Percentiles rank a stretch among this genome's conserved stretches.
These are phyloP conservation scores for Daldinia sp. DNA, from an alignment of 2,329 filamentous ascomycete species.

Conservation along the genomic window DNA sequence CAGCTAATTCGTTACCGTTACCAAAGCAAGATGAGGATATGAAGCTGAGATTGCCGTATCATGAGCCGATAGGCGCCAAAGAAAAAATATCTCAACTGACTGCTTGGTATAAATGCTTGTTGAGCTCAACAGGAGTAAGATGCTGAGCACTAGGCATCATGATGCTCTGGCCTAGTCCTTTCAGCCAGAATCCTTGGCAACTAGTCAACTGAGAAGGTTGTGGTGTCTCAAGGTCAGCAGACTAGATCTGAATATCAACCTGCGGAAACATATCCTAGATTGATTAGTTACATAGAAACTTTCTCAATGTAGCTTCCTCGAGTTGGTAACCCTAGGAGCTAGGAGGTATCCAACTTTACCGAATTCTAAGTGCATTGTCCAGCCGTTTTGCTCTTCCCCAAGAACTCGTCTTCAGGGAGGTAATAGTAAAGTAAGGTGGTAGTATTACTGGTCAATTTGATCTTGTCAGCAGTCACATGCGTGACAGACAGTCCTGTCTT, in stretches of 20 bases:
- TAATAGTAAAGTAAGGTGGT: neutral
- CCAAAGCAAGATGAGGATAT: neutral
- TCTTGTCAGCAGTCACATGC: neutral
- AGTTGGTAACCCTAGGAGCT: no score
- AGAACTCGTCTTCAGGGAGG: neutral
- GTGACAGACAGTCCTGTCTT: neutral
- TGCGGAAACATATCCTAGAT: neutral
- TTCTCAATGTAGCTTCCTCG: neutral
- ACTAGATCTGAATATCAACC: neutral
- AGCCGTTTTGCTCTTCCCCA: no score
- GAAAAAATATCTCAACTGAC: neutral
- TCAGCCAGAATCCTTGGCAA: neutral
- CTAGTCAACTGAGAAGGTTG: neutral
- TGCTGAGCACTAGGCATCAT: neutral
- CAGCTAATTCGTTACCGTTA: neutral
- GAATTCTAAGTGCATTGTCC: no score
- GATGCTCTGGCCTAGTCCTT: neutral
- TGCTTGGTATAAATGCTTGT: neutral
- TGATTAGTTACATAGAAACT: no score
- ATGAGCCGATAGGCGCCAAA: neutral
- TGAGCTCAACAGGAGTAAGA: neutral
- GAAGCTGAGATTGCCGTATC: neutral
- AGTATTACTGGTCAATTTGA: neutral
- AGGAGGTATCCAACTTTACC: no score
- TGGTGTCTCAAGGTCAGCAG: neutral